Conservation (phyloP, 2,329 filamentous ascomycete genomes). For the Trichoderma lentiforme region DNA sequence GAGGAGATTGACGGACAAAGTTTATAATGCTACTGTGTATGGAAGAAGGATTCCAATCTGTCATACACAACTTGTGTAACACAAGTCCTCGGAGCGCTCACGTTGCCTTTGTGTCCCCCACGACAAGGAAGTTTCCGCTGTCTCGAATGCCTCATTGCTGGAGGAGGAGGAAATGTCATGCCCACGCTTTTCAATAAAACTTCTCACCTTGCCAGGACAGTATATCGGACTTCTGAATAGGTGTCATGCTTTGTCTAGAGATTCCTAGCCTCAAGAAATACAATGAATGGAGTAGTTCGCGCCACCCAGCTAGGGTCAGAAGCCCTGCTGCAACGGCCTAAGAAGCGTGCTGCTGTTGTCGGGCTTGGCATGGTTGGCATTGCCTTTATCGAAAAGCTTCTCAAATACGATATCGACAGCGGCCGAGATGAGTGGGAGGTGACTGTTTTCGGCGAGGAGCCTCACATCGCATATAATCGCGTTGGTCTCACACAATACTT, state of each 20-base stretch:
- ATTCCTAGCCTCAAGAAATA: not conserved
- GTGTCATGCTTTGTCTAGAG: not conserved
- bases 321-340: not conserved
- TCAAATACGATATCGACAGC: conserved; percentile 75
- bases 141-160: not conserved
- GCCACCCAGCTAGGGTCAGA: not conserved
- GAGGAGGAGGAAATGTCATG: not conserved
- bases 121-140: not conserved
- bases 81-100: not conserved
- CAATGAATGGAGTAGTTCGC: not conserved
- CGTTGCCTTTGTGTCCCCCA: not conserved
- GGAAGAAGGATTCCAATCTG: not conserved
- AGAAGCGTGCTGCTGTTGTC: conserved; percentile 64
- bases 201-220: not conserved
- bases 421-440: conserved; percentile 68
- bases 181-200: not conserved
- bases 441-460: conserved; percentile 82
- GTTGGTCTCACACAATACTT: conserved; percentile 89
- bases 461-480: conserved; percentile 85
- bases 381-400: conserved; percentile 83
- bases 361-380: conserved; percentile 91
- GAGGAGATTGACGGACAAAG: not conserved
- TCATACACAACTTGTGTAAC: too few relatives aligned
- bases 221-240: not conserved
- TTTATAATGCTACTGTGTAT: not conserved